A percentile compares a stretch with the other conserved stretches of the same genome.
Conservation (phyloP, 1,139 yeast species). For the Yamadazyma diddensiae region DNA sequence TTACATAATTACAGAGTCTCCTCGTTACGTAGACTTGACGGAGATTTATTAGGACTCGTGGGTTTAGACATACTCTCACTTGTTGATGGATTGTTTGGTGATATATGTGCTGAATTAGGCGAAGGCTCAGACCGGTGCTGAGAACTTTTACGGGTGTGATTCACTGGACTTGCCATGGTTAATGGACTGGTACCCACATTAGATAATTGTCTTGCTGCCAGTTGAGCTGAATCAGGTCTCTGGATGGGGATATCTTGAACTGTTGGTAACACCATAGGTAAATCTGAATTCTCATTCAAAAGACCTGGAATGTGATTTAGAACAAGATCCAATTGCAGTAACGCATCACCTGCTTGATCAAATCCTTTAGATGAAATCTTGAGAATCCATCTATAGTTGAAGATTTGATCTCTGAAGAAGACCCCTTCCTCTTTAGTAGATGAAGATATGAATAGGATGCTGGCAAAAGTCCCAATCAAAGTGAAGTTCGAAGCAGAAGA, state of each 20-base stretch:
- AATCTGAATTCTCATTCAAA: slow-evolving; percentile 42
- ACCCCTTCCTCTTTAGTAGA: slow-evolving; percentile 58
- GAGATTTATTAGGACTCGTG: slow-evolving; percentile 13
- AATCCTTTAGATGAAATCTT: slow-evolving; percentile 72
- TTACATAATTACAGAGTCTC: slow-evolving; percentile 3
- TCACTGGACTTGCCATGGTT: slow-evolving; percentile 5
- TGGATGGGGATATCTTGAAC: slow-evolving; percentile 27
- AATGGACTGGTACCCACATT: slow-evolving; percentile 10
- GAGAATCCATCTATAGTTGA: slow-evolving; percentile 72
- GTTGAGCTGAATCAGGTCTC: slow-evolving; percentile 12
- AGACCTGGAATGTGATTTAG: slow-evolving; percentile 67
- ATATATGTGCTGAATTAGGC: neutral
- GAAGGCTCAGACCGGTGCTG: neutral
- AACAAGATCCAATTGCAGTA: slow-evolving; percentile 63
- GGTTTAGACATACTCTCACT: slow-evolving; percentile 11
- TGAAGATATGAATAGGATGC: slow-evolving; percentile 66
- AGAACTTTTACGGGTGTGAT: neutral
- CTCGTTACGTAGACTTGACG: slow-evolving; percentile 9
- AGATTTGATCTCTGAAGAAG: slow-evolving; percentile 63
- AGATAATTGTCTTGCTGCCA: slow-evolving; percentile 7
- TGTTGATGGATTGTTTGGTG: too few species aligned
- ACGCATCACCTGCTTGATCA: slow-evolving; percentile 69
- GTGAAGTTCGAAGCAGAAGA: slow-evolving; percentile 76
- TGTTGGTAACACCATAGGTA: slow-evolving; percentile 39
- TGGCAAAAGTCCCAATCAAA: slow-evolving; percentile 82